These are phyloP conservation scores for Fusarium haematococcum DNA, from an alignment of 2,329 filamentous ascomycete genomes.

Conservation along the genomic window DNA sequence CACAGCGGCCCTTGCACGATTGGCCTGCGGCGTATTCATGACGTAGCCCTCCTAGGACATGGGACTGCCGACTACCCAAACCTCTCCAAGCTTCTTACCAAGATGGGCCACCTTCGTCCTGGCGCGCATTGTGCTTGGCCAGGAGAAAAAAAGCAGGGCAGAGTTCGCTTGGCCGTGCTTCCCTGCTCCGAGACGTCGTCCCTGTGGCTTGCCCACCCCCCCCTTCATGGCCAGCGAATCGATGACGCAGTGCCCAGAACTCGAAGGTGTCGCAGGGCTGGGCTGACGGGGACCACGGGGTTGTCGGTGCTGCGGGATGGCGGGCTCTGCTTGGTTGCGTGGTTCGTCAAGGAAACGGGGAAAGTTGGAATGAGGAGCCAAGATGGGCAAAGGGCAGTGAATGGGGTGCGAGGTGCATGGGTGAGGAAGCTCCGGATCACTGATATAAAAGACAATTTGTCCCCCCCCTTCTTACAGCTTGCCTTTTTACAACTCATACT, in stretches of 20 bases:
- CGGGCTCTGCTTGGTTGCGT: constrained; percentile 25
- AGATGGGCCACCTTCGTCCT: constrained; percentile 1
- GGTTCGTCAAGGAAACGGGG: constrained; percentile 12
- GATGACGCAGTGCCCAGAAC: constrained; percentile 49
- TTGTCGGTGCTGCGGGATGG: constrained; percentile 10
- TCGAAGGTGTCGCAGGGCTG: constrained; percentile 35
- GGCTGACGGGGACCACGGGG: constrained; percentile 10
- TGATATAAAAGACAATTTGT: constrained; percentile 42
- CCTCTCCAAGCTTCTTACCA: constrained; percentile 15
- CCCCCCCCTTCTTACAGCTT: constrained; percentile 30
- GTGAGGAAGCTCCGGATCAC: constrained; percentile 23
- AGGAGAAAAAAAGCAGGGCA: constrained; percentile 34
- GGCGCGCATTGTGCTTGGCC: constrained; percentile 15
- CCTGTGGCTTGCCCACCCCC: constrained; percentile 31
- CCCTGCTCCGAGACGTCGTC: constrained; percentile 17
- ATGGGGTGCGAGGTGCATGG: constrained; percentile 25
- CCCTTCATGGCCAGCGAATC: constrained; percentile 35
- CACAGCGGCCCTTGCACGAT: constrained; percentile 2
- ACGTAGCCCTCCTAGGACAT: constrained; percentile 28
- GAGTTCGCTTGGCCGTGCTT: constrained; percentile 31
- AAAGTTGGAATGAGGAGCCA: constrained; percentile 38
- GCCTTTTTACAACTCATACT: constrained; percentile 12
- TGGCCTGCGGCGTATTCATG: constrained; percentile 28
- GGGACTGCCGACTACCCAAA: background rate
- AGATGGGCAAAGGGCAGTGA: constrained; percentile 25